A percentile compares a stretch with the other conserved stretches of the same genome.
Evolutionary conservation across 2,329 filamentous ascomycete genomes (phyloP).

Genomic region (Fusarium begoniae): DNA sequence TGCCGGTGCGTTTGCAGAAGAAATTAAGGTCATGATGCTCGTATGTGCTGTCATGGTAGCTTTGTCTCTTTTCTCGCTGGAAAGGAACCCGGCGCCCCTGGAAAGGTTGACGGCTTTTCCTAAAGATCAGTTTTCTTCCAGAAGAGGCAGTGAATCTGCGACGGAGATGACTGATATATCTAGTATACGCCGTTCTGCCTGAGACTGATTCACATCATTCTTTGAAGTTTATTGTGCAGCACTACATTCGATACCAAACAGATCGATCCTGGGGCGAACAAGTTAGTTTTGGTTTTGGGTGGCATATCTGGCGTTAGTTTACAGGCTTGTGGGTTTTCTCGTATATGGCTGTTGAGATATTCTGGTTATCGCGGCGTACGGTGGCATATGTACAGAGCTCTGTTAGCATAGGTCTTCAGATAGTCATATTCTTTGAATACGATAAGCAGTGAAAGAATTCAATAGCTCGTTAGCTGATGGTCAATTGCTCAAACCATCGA

Average conservation of each 20-base stretch:
- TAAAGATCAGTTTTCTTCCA: conserved; percentile 42
- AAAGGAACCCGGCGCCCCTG: conserved; percentile 52
- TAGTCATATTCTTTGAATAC: neutral
- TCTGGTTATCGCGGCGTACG: neutral
- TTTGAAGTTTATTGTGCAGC: neutral
- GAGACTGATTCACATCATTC: neutral
- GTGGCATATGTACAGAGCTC: neutral
- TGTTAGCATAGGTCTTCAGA: neutral
- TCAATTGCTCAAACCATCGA: neutral
- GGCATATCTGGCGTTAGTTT: conserved; percentile 16
- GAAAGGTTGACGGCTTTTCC: conserved; percentile 42
- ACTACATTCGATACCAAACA: neutral
- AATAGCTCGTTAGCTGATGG: neutral
- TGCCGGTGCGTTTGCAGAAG: conserved; percentile 55
- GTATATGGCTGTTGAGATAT: neutral
- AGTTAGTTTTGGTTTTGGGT: conserved; percentile 8
- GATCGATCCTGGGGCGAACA: neutral
- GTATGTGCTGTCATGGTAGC: conserved; percentile 55
- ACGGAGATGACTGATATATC: conserved; percentile 49
- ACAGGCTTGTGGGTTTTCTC: neutral
- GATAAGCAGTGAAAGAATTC: neutral
- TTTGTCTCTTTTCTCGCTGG: conserved; percentile 55
- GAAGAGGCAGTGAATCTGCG: conserved; percentile 50
- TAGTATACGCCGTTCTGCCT: conserved; percentile 35
- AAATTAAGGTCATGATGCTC: conserved; percentile 58